phyloP scores from a whole-genome alignment of 345 rosid species.

The Cardiospermum halicacabum region DNA sequence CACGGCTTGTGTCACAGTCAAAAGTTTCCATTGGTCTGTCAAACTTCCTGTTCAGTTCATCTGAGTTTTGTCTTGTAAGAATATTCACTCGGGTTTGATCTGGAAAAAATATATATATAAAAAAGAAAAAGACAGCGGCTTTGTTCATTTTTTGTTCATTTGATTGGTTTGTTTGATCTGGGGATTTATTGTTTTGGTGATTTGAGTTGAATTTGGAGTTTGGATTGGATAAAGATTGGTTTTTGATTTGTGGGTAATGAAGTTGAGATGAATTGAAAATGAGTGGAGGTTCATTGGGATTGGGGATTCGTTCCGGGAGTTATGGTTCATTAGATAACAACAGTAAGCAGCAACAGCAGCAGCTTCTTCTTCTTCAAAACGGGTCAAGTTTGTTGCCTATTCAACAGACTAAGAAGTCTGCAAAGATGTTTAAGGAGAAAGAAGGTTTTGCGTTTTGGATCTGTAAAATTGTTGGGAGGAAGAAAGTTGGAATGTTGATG shows the following conservation, averaged over 20 bases:
- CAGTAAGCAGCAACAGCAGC: no score
- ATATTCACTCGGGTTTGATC: background rate
- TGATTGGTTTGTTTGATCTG: no score
- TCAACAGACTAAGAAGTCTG: conserved; percentile 50
- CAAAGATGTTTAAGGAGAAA: conserved; percentile 80
- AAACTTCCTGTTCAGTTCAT: no score
- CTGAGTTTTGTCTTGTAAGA: conserved; percentile 1
- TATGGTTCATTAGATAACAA: conserved; percentile 81
- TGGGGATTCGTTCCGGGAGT: conserved; percentile 85
- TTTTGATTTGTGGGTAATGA: background rate
- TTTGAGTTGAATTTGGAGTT: background rate
- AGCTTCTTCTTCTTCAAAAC: no score
- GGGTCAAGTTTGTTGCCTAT: conserved; percentile 40
- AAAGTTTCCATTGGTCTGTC: conserved; percentile 22
- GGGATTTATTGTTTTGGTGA: no score
- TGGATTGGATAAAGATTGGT: background rate
- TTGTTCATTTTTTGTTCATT: no score
- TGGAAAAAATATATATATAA: background rate
- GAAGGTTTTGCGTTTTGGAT: conserved; percentile 76
- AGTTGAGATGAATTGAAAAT: conserved; percentile 46
- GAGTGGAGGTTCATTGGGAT: conserved; percentile 66
- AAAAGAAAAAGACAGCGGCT: no score
- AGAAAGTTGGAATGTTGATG: conserved; percentile 89
- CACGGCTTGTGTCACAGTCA: conserved; percentile 19
- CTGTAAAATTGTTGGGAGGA: conserved; percentile 88